Base-by-base conservation (phyloP, 208 protist species). In the Leishmania mexicana region DNA sequence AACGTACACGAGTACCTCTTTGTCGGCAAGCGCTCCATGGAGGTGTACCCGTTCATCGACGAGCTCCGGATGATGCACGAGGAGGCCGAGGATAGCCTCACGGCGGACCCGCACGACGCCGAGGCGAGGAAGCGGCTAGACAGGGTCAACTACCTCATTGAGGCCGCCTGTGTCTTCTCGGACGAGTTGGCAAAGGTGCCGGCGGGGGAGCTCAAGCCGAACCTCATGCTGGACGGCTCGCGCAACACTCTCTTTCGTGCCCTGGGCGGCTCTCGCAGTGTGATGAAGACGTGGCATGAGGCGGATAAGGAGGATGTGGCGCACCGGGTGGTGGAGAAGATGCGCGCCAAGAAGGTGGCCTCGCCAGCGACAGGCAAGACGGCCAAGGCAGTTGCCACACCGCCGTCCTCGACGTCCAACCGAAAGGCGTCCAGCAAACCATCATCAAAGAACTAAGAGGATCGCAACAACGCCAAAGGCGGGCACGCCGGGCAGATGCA, bases 1-100 rank as follows among this genome's bases (percentile, higher is more conserved):
- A 95, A 97, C 79, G 92, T 96, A 31, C 90, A 95, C 84, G 92
- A 95, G 84, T 96, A 95, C 77, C 82, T 97, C 28, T 96, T 97
- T 78, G 89, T 97, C 1, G 94, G 92, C 72, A 91, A 89, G 47
- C 88, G 90, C 31, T 84, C 80, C 21, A 86, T 90, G 88, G 89
- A 97, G 45, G 89, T 97, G 58, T 90, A 86, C 72, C 94, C 94
- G 13, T 93, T 96, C 70, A 87, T 96, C 49, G 83, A 90, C 76
- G 90, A 95, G 77, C 85, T 95, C 42, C 79, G 87, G 35, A 92
- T 90, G 85, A 88, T 94, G 84, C 84, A 79, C n/a, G 76, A 81
- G 40, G 91, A 96, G 77, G 85, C 88, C 28, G 84, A 94, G 76
- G 76, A 83, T 57, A 83, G 89, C 40, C 51, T 96, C 13, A 78